Evolutionary conservation across 305 asterid genomes (phyloP), one percentile per base, ranked within the genome.

Genomic region (Rubia balearica): DNA sequence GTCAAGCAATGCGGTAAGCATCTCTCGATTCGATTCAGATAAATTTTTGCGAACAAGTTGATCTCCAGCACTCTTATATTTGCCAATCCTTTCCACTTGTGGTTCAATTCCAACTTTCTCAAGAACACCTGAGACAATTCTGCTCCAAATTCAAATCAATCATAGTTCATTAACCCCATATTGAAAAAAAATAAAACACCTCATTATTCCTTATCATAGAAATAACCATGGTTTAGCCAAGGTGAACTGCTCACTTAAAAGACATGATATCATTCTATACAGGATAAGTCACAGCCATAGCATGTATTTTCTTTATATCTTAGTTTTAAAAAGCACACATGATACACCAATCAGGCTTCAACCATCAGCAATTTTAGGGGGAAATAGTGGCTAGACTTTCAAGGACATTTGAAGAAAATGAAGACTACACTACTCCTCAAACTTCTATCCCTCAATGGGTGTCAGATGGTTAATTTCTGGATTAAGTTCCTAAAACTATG

Each of bases 51-150:
- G 92, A 3, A 84, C 78, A 71, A 94, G 90, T 73, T 87, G 96
- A 81, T 94, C 98, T 68, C 98, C 98, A 70, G 97, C 96, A 83
- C 99, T 91, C 80, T 94, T 94, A 80, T 94, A 94, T 81, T 91
- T 94, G 79, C 99, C 99, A 75, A 94, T 88, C 71, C 95, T 87
- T 77, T 91, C 85, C 78, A 94, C 91, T 81, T 89, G 95, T 51
- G 99, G 98, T 82, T 94, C 97, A 84, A 91, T 77, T 76, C 99
- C 99, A 67, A 89, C 83, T 83, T 89, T 94, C 75, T 94, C 99
- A 72, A 94, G 86, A 76, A 94, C 92, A 84, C 99, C 99, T 94
- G 82, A 84, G 75, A 78, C 43, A 81, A 72, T 62, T 51, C 72
- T 74, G 76, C 67, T 72, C 69, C 17, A 42, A 65, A 65, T 65